A percentile compares a stretch with the other conserved stretches of the same genome.
These are phyloP conservation scores for Glycine tomentella DNA, from an alignment of 306 rosid species.

Conservation along the genomic window DNA sequence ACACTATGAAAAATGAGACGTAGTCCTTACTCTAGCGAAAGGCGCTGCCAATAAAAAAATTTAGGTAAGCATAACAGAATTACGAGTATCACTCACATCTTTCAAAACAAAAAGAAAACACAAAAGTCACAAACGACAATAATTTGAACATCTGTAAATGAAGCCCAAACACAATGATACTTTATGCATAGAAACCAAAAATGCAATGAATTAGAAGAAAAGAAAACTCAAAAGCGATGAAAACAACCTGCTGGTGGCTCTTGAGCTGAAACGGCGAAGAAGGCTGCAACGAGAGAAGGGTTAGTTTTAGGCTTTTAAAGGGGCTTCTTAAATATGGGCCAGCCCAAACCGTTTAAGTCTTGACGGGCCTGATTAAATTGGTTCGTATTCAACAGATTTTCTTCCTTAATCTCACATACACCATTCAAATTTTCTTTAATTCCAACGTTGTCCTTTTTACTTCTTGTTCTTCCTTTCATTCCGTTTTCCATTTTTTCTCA, in stretches of 20 bases:
- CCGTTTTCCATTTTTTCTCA: too few relatives aligned
- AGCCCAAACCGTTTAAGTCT: not conserved
- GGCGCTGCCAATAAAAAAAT: too few relatives aligned
- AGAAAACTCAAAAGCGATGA: not conserved
- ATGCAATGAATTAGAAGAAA: not conserved
- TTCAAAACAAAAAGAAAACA: not conserved
- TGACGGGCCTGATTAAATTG: not conserved
- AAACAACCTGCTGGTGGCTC: not conserved
- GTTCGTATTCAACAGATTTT: too few relatives aligned
- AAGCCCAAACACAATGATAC: not conserved
- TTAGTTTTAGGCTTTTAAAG: conserved; percentile 5
- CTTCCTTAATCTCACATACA: too few relatives aligned
- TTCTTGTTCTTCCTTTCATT: too few relatives aligned
- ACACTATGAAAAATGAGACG: too few relatives aligned
- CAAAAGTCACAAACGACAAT: not conserved
- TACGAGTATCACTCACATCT: not conserved
- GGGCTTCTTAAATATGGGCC: not conserved
- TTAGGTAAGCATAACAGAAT: not conserved
- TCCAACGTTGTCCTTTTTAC: too few relatives aligned
- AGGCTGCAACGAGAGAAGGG: not conserved
- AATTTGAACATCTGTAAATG: not conserved
- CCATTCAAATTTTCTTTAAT: too few relatives aligned
- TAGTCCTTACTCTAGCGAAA: too few relatives aligned
- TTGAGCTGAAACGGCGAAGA: not conserved
- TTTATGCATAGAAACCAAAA: not conserved